Evolutionary conservation across 164 flowering plant genomes (phyloP).

Genomic region (Magnolia changhungtana): DNA sequence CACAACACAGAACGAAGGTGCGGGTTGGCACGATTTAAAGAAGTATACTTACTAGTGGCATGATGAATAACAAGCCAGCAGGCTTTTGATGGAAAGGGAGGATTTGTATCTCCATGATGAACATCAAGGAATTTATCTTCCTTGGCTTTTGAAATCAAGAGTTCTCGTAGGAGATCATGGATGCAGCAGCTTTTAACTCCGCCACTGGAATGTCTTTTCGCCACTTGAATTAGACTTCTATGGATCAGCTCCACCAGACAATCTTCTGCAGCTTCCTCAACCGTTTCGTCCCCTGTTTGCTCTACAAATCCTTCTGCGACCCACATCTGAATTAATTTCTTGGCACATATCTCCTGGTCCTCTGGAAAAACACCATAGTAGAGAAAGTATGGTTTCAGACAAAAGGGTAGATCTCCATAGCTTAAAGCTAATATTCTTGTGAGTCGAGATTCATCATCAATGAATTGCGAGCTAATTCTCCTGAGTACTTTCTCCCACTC

Average conservation of each 20-base stretch:
- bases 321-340: neutral
- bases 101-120: too few relatives aligned
- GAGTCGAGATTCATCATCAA: neutral
- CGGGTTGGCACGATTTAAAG: neutral
- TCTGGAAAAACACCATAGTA: neutral
- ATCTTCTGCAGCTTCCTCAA: conserved; percentile 6
- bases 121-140: neutral
- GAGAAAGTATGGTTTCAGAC: neutral
- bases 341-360: neutral
- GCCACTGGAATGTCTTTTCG: conserved; percentile 33
- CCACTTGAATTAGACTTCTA: conserved; percentile 1
- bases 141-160: neutral
- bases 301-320: conserved; percentile 2
- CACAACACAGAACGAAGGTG: neutral
- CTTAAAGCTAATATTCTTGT: conserved; percentile 11
- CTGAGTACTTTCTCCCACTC: conserved; percentile 4
- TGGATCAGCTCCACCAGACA: neutral
- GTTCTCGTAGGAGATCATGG: conserved; percentile 31
- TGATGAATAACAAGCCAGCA: neutral
- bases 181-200: conserved; percentile 32
- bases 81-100: neutral
- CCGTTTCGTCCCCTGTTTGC: neutral
- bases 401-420: neutral
- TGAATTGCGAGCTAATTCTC: neutral
- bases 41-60: too few relatives aligned